These are phyloP conservation scores for Ophiostoma ips DNA, from an alignment of 2,329 filamentous ascomycete genomes.

Conservation along the genomic window DNA sequence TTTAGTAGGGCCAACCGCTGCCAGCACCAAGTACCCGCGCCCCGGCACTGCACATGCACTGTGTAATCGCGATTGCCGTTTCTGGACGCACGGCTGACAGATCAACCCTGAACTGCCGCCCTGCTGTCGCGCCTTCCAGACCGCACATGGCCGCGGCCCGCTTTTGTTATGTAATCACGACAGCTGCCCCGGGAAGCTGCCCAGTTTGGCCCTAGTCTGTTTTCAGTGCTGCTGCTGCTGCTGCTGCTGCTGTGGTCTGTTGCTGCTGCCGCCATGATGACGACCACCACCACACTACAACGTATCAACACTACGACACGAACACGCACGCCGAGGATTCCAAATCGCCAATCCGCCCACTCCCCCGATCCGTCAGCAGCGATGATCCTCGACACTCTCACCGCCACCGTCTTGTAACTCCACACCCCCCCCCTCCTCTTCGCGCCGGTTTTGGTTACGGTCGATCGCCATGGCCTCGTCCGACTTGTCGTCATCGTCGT, in stretches of 20 bases:
- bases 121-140: background rate
- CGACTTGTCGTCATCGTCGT: conserved; percentile 11
- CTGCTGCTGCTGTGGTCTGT: too few species aligned
- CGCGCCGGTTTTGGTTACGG: background rate
- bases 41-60: background rate
- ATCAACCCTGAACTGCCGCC: background rate
- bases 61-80: background rate
- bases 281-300: background rate
- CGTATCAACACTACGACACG: too few species aligned
- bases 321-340: background rate
- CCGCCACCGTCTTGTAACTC: background rate
- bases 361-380: background rate
- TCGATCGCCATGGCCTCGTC: background rate
- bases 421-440: background rate
- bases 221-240: too few species aligned
- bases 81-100: background rate
- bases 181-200: too few species aligned
- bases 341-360: background rate
- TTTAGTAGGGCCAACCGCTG: background rate
- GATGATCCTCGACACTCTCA: background rate
- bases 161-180: conserved; percentile 1
- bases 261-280: too few species aligned
- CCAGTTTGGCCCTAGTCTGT: too few species aligned
- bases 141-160: background rate
- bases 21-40: background rate